Conservation (phyloP, 192 early-diverging fungal species). For the Jimgerdemannia lactiflua region DNA sequence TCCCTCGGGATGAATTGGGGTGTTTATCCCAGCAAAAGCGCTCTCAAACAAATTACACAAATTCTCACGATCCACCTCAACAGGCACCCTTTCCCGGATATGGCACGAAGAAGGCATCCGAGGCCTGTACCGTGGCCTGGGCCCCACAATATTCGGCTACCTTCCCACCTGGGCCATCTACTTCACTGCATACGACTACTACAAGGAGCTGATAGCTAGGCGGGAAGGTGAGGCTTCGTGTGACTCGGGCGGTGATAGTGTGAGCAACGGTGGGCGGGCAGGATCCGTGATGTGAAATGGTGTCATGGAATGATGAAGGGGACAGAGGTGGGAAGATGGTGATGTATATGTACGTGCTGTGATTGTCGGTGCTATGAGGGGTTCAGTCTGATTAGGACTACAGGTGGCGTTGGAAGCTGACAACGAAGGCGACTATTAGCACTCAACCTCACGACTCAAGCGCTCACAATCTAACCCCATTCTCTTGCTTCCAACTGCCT, state of each 20-base stretch:
- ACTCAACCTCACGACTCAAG: too few relatives aligned
- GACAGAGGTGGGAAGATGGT: too few relatives aligned
- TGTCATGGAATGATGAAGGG: too few relatives aligned
- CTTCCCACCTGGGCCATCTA: constrained; percentile 92
- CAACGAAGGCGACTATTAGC: too few relatives aligned
- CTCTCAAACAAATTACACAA: constrained; percentile 6
- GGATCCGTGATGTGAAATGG: too few relatives aligned
- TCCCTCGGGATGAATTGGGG: constrained; percentile 24
- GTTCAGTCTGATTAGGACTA: too few relatives aligned
- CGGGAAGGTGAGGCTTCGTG: constrained; percentile 7
- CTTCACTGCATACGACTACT: constrained; percentile 86
- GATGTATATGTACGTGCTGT: too few relatives aligned
- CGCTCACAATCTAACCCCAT: too few relatives aligned
- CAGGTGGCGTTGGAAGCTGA: too few relatives aligned
- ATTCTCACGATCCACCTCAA: constrained; percentile 36
- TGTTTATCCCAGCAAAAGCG: constrained; percentile 14
- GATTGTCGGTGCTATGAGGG: too few relatives aligned
- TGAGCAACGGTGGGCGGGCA: too few relatives aligned
- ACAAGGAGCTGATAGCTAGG: constrained; percentile 44
- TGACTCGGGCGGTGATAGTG: too few relatives aligned
- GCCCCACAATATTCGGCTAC: constrained; percentile 85
- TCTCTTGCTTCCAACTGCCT: background rate
- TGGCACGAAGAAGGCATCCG: constrained; percentile 78
- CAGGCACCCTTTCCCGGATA: constrained; percentile 68
- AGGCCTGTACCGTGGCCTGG: constrained; percentile 88